A percentile compares a stretch with the other conserved stretches of the same genome.
These are phyloP conservation scores for Takakia lepidozioides DNA, from an alignment of 225 moss, liverwort and hornwort genomes.

Conservation along the genomic window DNA sequence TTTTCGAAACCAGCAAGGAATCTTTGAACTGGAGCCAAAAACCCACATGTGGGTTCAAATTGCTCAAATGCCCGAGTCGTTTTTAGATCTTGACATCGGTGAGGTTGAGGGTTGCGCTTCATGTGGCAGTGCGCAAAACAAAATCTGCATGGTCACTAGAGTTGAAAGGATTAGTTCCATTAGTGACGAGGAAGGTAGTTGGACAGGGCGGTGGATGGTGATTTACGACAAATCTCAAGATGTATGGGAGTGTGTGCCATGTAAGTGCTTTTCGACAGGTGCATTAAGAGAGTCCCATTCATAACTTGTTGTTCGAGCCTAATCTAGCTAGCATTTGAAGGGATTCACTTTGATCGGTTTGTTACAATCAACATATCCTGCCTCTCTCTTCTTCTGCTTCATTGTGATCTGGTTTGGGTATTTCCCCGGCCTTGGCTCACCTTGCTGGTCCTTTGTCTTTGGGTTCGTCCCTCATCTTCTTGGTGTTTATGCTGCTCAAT, in stretches of 20 bases:
- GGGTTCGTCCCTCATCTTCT: too few relatives aligned
- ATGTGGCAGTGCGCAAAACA: slow-evolving; percentile 2
- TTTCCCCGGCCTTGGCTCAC: too few relatives aligned
- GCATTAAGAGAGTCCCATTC: neutral
- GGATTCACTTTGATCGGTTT: neutral
- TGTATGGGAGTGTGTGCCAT: slow-evolving; percentile 6
- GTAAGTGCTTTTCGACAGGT: slow-evolving; percentile 1
- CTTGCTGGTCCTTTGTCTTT: too few relatives aligned
- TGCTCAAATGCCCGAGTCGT: slow-evolving; percentile 1
- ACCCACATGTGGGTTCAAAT: neutral
- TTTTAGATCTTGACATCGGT: neutral
- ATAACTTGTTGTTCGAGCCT: slow-evolving; percentile 5
- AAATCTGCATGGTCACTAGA: slow-evolving; percentile 2
- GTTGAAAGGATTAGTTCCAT: neutral
- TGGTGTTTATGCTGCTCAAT: too few relatives aligned
- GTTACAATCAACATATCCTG: too few relatives aligned
- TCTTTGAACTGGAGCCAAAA: neutral
- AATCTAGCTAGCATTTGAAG: neutral
- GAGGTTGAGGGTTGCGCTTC: neutral
- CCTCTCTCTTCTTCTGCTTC: too few relatives aligned
- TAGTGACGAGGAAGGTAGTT: neutral
- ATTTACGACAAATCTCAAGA: slow-evolving; percentile 4
- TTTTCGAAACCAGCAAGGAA: neutral
- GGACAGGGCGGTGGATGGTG: slow-evolving; percentile 7
- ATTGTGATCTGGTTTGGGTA: too few relatives aligned